Evolutionary conservation across 2,329 filamentous ascomycete genomes (phyloP).

Genomic region (Ophiobolus disseminans): DNA sequence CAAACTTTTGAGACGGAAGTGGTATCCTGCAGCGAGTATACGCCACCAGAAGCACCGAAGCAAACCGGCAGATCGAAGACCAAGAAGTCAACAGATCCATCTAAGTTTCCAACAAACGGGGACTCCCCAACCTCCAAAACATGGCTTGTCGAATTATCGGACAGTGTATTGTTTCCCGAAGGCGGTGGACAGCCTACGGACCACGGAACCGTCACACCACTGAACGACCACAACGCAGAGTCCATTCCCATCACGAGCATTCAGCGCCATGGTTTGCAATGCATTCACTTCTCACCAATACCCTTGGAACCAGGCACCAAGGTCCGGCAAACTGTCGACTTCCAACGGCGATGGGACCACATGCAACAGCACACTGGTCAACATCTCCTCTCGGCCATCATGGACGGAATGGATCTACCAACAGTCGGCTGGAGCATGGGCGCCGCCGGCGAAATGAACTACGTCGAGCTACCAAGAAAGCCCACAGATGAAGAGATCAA

Average conservation of each 20-base stretch:
- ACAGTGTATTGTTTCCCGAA: conserved; percentile 44
- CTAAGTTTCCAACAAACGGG: conserved; percentile 23
- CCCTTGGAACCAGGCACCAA: conserved; percentile 76
- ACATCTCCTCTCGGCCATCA: conserved; percentile 43
- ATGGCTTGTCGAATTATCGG: conserved; percentile 41
- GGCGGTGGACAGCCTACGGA: conserved; percentile 44
- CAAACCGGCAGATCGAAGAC: conserved; percentile 31
- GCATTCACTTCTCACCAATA: conserved; percentile 83
- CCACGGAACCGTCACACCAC: conserved; percentile 35
- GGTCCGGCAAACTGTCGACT: conserved; percentile 39
- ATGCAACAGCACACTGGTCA: conserved; percentile 48
- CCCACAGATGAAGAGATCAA: conserved; percentile 34
- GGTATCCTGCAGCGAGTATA: conserved; percentile 40
- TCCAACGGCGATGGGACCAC: conserved; percentile 39
- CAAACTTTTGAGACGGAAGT: conserved; percentile 39
- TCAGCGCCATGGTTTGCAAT: conserved; percentile 60
- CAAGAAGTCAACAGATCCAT: conserved; percentile 35
- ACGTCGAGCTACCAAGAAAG: conserved; percentile 40
- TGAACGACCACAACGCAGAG: conserved; percentile 18
- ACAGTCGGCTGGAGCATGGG: conserved; percentile 45
- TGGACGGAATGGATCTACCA: conserved; percentile 39
- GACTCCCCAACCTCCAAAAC: conserved; percentile 22
- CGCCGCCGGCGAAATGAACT: conserved; percentile 43
- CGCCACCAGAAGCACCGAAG: conserved; percentile 24
- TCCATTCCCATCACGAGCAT: conserved; percentile 38